A percentile compares a stretch with the other conserved stretches of the same genome.
Conservation (phyloP, 306 rosid genomes). For the Castanopsis chinensis region DNA sequence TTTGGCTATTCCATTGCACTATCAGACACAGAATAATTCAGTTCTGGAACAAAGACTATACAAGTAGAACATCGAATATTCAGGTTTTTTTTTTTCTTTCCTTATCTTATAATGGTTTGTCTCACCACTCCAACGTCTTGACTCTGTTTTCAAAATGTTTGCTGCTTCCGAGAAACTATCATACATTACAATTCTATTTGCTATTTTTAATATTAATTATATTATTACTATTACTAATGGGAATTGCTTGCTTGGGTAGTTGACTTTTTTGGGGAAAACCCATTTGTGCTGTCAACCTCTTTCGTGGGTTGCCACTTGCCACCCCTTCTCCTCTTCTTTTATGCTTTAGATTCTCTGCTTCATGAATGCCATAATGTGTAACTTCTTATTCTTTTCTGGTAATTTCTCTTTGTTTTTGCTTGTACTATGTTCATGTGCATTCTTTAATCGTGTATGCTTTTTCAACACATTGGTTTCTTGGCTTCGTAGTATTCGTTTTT, state of each 20-base stretch:
- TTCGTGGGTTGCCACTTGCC: slow-evolving; percentile 37
- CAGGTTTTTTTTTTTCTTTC: slow-evolving; percentile 35
- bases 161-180: slow-evolving; percentile 10
- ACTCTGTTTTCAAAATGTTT: slow-evolving; percentile 14
- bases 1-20: slow-evolving; percentile 25
- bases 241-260: slow-evolving; percentile 36
- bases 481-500: not conserved
- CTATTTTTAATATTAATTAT: too few species aligned
- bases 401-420: not conserved
- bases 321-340: slow-evolving; percentile 21
- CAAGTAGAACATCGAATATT: slow-evolving; percentile 24
- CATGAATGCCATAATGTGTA: slow-evolving; percentile 14
- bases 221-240: not conserved
- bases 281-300: slow-evolving; percentile 38
- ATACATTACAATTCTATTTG: not conserved
- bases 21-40: slow-evolving; percentile 11
- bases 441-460: not conserved
- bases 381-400: slow-evolving; percentile 2
- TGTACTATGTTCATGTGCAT: not conserved
- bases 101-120: not conserved
- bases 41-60: slow-evolving; percentile 10
- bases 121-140: not conserved
- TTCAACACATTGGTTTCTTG: not conserved
- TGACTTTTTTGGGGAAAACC: slow-evolving; percentile 50
- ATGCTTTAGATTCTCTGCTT: slow-evolving; percentile 24